These are phyloP conservation scores for Cryptococcus hybrid DNA, from an alignment of 1,284 basidiomycete genomes.

Conservation along the genomic window DNA sequence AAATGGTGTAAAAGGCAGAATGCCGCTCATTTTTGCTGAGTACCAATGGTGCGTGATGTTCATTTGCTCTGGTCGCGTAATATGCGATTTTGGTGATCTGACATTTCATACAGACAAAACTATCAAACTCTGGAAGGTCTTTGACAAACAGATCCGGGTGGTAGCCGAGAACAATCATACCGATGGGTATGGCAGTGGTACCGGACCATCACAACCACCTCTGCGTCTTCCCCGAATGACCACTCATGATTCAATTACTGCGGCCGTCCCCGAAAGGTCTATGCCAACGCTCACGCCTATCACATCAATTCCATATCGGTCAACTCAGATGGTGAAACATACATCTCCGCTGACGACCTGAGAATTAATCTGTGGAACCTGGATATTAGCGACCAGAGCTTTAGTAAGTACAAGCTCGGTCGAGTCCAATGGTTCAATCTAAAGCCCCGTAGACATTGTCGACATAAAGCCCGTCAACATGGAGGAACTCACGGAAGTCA, in stretches of 20 bases:
- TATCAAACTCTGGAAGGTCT: slow-evolving; percentile 99
- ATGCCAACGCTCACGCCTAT: slow-evolving; percentile 98
- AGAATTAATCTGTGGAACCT: slow-evolving; percentile 98
- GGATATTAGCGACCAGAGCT: slow-evolving; percentile 97
- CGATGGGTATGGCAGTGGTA: slow-evolving; percentile 60
- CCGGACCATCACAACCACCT: slow-evolving; percentile 59
- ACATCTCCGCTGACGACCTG: slow-evolving; percentile 97
- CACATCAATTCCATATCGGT: slow-evolving; percentile 99
- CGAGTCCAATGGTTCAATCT: neutral
- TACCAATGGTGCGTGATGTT: neutral
- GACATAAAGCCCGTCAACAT: slow-evolving; percentile 99
- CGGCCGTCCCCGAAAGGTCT: slow-evolving; percentile 97
- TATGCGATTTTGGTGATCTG: neutral
- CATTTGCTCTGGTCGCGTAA: neutral
- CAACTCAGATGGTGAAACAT: slow-evolving; percentile 99
- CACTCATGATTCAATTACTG: slow-evolving; percentile 96
- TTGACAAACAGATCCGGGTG: slow-evolving; percentile 94
- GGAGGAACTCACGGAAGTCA: slow-evolving; percentile 99
- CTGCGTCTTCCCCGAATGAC: slow-evolving; percentile 85
- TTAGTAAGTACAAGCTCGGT: slow-evolving; percentile 66
- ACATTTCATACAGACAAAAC: slow-evolving; percentile 77
- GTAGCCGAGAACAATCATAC: slow-evolving; percentile 96
- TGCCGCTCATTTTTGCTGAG: slow-evolving; percentile 73
- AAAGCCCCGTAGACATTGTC: slow-evolving; percentile 79
- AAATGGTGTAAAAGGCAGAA: slow-evolving; percentile 99